Evolutionary conservation across 306 rosid species (phyloP).

Genomic region (Vicia sativa): DNA sequence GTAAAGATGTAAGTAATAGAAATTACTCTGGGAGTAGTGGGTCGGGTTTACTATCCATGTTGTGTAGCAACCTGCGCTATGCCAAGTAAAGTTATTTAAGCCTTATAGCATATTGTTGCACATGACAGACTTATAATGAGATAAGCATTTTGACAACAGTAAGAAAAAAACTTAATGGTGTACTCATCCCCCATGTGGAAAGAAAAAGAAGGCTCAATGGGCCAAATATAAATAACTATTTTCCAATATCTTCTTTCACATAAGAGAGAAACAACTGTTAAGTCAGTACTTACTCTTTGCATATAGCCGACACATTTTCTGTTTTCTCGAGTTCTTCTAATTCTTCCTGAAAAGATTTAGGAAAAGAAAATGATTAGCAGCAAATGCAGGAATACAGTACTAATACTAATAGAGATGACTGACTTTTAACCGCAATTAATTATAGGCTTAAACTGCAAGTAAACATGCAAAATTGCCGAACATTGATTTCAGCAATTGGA

Average conservation of each 20-base stretch:
- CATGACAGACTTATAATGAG: background rate
- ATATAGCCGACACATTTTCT: slow-evolving; percentile 67
- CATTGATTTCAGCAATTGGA: slow-evolving; percentile 12
- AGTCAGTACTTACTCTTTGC: slow-evolving; percentile 60
- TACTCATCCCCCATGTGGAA: slow-evolving; percentile 2
- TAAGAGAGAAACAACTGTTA: slow-evolving; percentile 29
- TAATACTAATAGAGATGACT: background rate
- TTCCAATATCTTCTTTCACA: background rate
- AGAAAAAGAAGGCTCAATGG: background rate
- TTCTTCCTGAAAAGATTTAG: slow-evolving; percentile 61
- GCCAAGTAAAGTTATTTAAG: slow-evolving; percentile 38
- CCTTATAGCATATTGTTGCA: slow-evolving; percentile 3
- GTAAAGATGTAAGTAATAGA: slow-evolving; percentile 35
- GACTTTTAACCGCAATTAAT: slow-evolving; percentile 33
- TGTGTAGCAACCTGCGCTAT: slow-evolving; percentile 55
- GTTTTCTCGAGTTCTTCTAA: slow-evolving; percentile 66
- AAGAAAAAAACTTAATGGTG: slow-evolving; percentile 5
- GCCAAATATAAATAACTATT: slow-evolving; percentile 17
- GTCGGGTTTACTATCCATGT: slow-evolving; percentile 58
- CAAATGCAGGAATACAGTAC: slow-evolving; percentile 3
- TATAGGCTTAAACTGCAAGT: slow-evolving; percentile 15
- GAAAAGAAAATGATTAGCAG: slow-evolving; percentile 30
- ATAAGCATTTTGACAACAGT: slow-evolving; percentile 8
- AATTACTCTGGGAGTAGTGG: slow-evolving; percentile 74
- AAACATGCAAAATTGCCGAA: background rate